Base-by-base conservation (phyloP, 2,329 filamentous ascomycete species). In the Lachnellula arida region DNA sequence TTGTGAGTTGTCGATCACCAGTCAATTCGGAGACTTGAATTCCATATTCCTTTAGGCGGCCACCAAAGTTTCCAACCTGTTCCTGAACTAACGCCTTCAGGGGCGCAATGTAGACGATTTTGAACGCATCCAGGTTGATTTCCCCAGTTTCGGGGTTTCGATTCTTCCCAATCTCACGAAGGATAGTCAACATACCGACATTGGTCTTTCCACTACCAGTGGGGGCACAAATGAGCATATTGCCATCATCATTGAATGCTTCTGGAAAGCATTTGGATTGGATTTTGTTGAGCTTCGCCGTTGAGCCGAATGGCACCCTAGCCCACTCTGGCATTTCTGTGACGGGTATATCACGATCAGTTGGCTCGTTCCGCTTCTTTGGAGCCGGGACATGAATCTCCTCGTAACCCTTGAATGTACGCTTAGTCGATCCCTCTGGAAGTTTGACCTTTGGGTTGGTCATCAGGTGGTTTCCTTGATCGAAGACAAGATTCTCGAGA, bases 161-260 rank as follows among this genome's bases (percentile, higher is more conserved):
- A 70, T 99, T 87, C 77, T 97, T 99, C 59, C 94, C 94, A 68
- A 99, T 91, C 71, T 99, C 95, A 60, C 93, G 89, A 40, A 99
- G 80, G 68, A 99, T 97, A 2, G 93, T 87, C 60, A 99, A 79
- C 93, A 99, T 97, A 43, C 93, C 93, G 51, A 99, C 94, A 68
- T 99, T 99, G 1, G 94, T 99, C 76, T 99, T 99, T 70, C 94
- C 94, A 71, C 91, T 96, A 63, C 94, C 94, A 49, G 94, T 99
- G 1, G 94, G 94, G 6, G 94, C 95, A 72, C 94, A 99, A 68
- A 99, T 88, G 54, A 99, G 86, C 89, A 99, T 91, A 70, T 99
- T 99, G 34, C 91, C 93, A 69, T 99, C 95, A 59, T 93, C 89
- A 58, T 91, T 81, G 68, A 99, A 99, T 0, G 94, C 94, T 2